A percentile compares a stretch with the other conserved stretches of the same genome.
phyloP scores from a whole-genome alignment of 805 yeast species.

The Cyberlindnera bimundalis region DNA sequence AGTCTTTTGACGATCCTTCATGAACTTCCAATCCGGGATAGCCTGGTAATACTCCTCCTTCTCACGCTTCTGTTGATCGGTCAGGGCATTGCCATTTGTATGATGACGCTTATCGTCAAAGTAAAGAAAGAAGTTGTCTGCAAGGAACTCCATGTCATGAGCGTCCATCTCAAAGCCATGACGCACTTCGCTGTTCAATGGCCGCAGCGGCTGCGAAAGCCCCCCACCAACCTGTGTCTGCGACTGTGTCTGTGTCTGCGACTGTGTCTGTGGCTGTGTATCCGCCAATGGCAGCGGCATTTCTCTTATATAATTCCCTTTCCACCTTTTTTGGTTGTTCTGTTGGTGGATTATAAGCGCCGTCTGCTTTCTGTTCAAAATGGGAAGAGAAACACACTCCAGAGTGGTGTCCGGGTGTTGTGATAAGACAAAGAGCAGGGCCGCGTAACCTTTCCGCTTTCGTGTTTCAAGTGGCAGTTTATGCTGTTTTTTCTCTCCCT shows the following conservation, averaged over 20 bases:
- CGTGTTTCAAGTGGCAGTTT: no score
- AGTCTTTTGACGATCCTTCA: conserved; percentile 88
- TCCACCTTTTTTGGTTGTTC: neutral
- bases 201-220: conserved; percentile 13
- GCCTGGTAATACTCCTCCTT: conserved; percentile 59
- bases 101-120: conserved; percentile 90
- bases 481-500: neutral
- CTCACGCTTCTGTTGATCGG: conserved; percentile 46
- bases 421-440: no score
- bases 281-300: no score
- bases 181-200: conserved; percentile 49
- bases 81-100: conserved; percentile 79
- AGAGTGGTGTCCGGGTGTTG: neutral
- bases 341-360: neutral
- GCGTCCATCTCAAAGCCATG: conserved; percentile 71
- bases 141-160: conserved; percentile 51
- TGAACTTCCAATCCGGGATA: conserved; percentile 85
- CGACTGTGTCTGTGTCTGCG: conserved; percentile 1
- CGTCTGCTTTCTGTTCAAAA: no score
- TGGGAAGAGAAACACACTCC: no score
- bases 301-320: neutral
- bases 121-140: conserved; percentile 73
- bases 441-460: no score
- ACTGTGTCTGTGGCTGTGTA: neutral
- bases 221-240: neutral